Percentiles rank a stretch among this genome's conserved stretches.
Conservation (phyloP, 2,329 filamentous ascomycete species). For the Tolypocladium tundrense region DNA sequence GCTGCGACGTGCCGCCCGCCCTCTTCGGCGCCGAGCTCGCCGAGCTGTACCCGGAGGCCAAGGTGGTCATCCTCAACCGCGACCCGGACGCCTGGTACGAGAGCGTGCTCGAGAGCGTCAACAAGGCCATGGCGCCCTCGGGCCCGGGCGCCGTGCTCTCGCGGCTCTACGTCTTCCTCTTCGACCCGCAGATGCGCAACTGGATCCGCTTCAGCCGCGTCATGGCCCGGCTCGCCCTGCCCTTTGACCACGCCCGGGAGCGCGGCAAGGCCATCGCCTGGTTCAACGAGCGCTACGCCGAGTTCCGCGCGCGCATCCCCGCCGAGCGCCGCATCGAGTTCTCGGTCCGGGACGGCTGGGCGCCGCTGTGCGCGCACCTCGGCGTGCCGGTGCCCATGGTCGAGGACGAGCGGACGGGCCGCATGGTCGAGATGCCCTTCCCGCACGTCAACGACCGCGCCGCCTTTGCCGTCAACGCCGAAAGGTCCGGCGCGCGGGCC, state of each 20-base stretch:
- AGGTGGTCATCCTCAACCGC: slow-evolving; percentile 27
- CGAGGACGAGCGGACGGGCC: slow-evolving; percentile 17
- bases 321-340: slow-evolving; percentile 26
- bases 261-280: slow-evolving; percentile 26
- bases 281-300: slow-evolving; percentile 25
- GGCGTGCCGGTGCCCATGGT: slow-evolving; percentile 24
- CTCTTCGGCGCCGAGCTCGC: slow-evolving; percentile 34
- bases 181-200: slow-evolving; percentile 14
- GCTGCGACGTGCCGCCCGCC: slow-evolving; percentile 44
- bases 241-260: slow-evolving; percentile 20
- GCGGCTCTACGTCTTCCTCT: slow-evolving; percentile 15
- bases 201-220: slow-evolving; percentile 16
- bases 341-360: slow-evolving; percentile 28
- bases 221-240: slow-evolving; percentile 14
- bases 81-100: slow-evolving; percentile 28
- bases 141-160: slow-evolving; percentile 5
- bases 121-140: slow-evolving; percentile 6
- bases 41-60: slow-evolving; percentile 22
- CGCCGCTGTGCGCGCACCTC: slow-evolving; percentile 29
- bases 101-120: slow-evolving; percentile 15
- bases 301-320: slow-evolving; percentile 23
- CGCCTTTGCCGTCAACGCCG: slow-evolving; percentile 10
- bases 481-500: slow-evolving; percentile 4
- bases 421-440: slow-evolving; percentile 20
- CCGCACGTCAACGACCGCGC: slow-evolving; percentile 21